Conservation (phyloP, 768 basidiomycete genomes). For the Psilocybe tampanensis region DNA sequence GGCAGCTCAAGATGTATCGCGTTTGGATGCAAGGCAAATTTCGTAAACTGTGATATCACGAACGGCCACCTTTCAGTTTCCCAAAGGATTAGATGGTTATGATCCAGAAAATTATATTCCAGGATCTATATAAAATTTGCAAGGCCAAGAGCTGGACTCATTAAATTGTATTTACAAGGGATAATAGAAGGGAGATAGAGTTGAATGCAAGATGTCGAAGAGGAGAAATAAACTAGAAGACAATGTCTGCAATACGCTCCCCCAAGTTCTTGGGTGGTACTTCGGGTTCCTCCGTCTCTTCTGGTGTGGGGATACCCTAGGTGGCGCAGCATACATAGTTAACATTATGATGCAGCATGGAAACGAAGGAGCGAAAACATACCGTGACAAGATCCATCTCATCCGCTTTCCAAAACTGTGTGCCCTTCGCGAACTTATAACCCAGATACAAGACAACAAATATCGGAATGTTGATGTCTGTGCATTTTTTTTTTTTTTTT, state of each 20-base stretch:
- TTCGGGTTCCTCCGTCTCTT: constrained; percentile 66
- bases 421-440: constrained; percentile 43
- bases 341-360: not conserved
- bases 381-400: constrained; percentile 79
- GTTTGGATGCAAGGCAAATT: constrained; percentile 95
- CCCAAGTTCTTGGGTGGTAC: constrained; percentile 49
- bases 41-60: constrained; percentile 41
- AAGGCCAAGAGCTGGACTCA: not conserved
- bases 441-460: constrained; percentile 45
- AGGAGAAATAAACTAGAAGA: constrained; percentile 48
- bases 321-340: not conserved
- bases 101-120: not conserved
- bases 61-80: too few species aligned
- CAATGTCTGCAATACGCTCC: constrained; percentile 47
- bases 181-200: not conserved
- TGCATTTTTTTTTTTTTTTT: too few species aligned
- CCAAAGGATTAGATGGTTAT: not conserved
- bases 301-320: constrained; percentile 66
- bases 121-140: not conserved
- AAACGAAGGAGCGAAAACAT: constrained; percentile 17
- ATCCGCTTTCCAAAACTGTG: constrained; percentile 51
- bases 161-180: not conserved
- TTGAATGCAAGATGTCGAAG: not conserved
- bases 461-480: constrained; percentile 52
- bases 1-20: constrained; percentile 96